Evolutionary conservation across 495 filamentous ascomycete genomes (phyloP), one percentile per base, ranked within the genome.

Genomic region (Thermothielavioides terrestris): DNA sequence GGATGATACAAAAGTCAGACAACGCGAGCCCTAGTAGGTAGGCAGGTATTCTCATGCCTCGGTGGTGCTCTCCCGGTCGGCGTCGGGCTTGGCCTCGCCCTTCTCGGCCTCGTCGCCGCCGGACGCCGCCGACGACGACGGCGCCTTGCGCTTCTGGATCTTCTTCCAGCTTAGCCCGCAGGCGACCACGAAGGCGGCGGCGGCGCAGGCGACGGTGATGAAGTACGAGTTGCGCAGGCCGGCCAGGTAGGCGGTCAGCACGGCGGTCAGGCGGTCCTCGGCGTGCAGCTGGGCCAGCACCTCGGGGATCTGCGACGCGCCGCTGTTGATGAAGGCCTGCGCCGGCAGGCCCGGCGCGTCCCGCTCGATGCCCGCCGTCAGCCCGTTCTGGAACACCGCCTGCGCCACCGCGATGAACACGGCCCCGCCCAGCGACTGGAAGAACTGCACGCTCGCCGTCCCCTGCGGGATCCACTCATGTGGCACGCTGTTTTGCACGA

Each of bases 361-460:
- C 10, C 30, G 28, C 14, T 40, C 42, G 15, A 74, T 37, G 34
- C 58, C 56, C 1, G 50, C 48, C 22, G 78, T 70, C 8, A 86
- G 67, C 0, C 73, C 69, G 60, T 84, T 82, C 47, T 77, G 74
- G 70, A 88, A 84, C 10, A 86, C 69, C 14, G 74, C 73, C 62
- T 88, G 77, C 0, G 71, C 80, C n/a, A 84, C 71, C 4, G 80
- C 75, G 52, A 85, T 73, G 56, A 84, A 86, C 41, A 88, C 62
- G n/a, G 85, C 77, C 52, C 81, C 83, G 27, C 84, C 84, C 6
- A 90, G 64, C 6, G 71, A 70, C 64, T 88, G 84, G 48, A 74
- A 65, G 59, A 88, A 84, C 51, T 86, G 77, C 54, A 87, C 79
- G 27, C 80, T 62, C 0, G 82, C 73, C 0, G 81, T 78, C 31